Conservation (phyloP, 768 basidiomycete genomes). For the Leccinum pellstonianum region DNA sequence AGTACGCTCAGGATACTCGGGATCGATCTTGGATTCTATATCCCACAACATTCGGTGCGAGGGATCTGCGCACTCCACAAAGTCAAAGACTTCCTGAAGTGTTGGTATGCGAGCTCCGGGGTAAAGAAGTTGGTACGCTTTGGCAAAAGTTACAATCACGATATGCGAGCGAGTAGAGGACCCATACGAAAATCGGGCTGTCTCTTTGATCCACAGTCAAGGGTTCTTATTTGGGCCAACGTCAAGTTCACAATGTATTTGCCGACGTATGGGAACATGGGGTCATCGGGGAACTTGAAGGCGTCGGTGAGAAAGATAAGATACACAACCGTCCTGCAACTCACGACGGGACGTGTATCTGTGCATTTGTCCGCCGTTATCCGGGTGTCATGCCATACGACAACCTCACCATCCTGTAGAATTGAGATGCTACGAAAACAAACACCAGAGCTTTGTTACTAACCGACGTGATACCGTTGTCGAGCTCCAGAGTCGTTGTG, state of each 20-base stretch:
- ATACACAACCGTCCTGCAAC: constrained; percentile 14
- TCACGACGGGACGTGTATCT: constrained; percentile 65
- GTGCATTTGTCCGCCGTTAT: constrained; percentile 63
- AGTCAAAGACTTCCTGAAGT: constrained; percentile 69
- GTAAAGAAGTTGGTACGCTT: constrained; percentile 64
- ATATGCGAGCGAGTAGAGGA: neutral
- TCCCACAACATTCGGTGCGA: constrained; percentile 64
- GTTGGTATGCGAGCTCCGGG: constrained; percentile 73
- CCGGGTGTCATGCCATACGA: constrained; percentile 80
- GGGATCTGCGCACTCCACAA: constrained; percentile 71
- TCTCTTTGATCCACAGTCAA: constrained; percentile 77
- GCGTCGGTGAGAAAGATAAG: constrained; percentile 1
- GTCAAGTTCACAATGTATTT: constrained; percentile 77
- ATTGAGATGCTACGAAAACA: constrained; percentile 7
- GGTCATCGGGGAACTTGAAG: constrained; percentile 52
- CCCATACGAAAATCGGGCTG: constrained; percentile 56
- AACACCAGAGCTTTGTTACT: constrained; percentile 4
- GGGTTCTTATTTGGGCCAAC: constrained; percentile 71
- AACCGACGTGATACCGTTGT: constrained; percentile 75
- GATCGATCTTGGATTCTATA: constrained; percentile 76
- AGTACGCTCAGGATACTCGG: constrained; percentile 52
- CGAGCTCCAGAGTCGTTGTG: constrained; percentile 73
- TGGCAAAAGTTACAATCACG: constrained; percentile 1
- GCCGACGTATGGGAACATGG: constrained; percentile 72
- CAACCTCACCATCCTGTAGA: constrained; percentile 64